These are phyloP conservation scores for Posidonia oceanica DNA, from an alignment of 116 monocot genomes.

Conservation along the genomic window DNA sequence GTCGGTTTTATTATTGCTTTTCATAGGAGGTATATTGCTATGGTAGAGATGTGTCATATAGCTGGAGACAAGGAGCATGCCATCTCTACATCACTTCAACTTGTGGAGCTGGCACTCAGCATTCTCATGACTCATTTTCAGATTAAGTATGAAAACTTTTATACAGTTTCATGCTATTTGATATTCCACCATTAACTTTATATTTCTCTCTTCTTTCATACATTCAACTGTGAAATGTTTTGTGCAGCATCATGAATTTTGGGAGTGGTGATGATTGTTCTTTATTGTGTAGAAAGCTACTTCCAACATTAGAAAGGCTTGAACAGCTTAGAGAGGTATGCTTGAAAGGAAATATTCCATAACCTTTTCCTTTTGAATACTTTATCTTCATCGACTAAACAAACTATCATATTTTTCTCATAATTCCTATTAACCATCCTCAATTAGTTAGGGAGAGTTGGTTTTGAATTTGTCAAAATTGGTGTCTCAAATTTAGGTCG, in stretches of 20 bases:
- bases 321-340: constrained; percentile 73
- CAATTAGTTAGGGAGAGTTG: neutral
- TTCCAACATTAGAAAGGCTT: constrained; percentile 61
- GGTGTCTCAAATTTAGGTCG: no score
- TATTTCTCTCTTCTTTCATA: neutral
- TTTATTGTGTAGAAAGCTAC: constrained; percentile 44
- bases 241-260: constrained; percentile 29
- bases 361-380: neutral
- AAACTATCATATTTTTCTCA: neutral
- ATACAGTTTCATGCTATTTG: no score
- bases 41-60: constrained; percentile 82
- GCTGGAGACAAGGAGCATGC: constrained; percentile 62
- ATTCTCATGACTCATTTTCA: constrained; percentile 82
- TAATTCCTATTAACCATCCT: neutral
- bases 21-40: constrained; percentile 79
- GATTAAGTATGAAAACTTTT: constrained; percentile 41
- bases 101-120: constrained; percentile 61
- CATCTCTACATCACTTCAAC: constrained; percentile 56
- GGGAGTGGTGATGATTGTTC: constrained; percentile 17
- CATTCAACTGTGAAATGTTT: neutral
- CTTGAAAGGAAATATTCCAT: neutral
- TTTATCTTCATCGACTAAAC: neutral
- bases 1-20: no score
- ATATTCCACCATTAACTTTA: neutral
- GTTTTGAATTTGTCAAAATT: no score